phyloP scores from a whole-genome alignment of 2,329 filamentous ascomycete genomes.

The Rasamsonia emersonii region DNA sequence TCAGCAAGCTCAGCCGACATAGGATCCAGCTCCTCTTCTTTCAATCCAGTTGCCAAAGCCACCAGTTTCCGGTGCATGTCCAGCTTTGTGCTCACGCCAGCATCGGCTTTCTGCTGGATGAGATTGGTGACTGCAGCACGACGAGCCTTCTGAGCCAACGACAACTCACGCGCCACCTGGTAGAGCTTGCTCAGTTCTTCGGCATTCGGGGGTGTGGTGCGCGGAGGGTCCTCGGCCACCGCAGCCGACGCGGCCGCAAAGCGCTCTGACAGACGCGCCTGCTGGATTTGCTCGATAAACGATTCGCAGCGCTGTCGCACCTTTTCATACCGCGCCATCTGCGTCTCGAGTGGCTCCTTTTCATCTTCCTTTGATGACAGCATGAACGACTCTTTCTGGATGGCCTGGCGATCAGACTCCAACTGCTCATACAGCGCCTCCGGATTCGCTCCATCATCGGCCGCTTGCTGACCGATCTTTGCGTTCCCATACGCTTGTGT shows the following conservation, averaged over 20 bases:
- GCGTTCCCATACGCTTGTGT: conserved; percentile 53
- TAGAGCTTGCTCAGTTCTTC: conserved; percentile 25
- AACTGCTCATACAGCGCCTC: conserved; percentile 33
- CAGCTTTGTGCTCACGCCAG: conserved; percentile 37
- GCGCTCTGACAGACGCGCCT: conserved; percentile 25
- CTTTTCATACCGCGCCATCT: conserved; percentile 31
- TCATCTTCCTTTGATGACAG: conserved; percentile 30
- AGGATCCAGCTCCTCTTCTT: conserved; percentile 39
- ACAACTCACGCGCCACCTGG: conserved; percentile 23
- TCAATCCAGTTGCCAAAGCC: conserved; percentile 37
- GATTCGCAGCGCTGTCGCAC: conserved; percentile 31
- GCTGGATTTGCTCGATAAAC: conserved; percentile 37
- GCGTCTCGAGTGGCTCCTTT: conserved; percentile 25
- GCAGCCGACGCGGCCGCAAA: conserved; percentile 14
- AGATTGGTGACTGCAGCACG: conserved; percentile 31
- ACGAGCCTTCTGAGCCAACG: conserved; percentile 25
- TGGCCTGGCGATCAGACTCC: conserved; percentile 36
- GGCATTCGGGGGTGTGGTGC: conserved; percentile 14
- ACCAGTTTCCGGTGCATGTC: conserved; percentile 41
- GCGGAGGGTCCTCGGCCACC: conserved; percentile 8
- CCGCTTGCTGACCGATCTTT: conserved; percentile 49
- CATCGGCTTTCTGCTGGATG: conserved; percentile 36
- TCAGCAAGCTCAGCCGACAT: conserved; percentile 40
- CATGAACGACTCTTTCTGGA: conserved; percentile 30
- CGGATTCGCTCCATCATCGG: conserved; percentile 34